Conservation (phyloP, 257 asterid species). For the Apocynum venetum region DNA sequence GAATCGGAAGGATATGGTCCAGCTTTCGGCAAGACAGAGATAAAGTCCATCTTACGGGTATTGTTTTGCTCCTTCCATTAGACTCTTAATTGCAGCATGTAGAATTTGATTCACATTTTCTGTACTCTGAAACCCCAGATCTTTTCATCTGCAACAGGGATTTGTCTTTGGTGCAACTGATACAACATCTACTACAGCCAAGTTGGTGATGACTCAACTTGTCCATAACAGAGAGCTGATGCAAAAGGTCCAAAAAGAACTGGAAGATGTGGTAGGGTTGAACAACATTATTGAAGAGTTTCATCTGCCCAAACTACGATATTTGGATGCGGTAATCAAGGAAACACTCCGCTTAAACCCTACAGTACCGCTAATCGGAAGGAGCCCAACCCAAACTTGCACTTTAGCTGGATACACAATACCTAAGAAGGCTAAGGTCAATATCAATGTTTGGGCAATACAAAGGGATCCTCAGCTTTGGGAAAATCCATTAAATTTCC, state of each 20-base stretch:
- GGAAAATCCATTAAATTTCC: slow-evolving; percentile 39
- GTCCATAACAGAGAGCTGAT: slow-evolving; percentile 13
- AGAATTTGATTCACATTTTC: no score
- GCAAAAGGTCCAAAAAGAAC: slow-evolving; percentile 31
- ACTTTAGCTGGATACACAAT: slow-evolving; percentile 29
- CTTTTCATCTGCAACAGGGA: slow-evolving; percentile 19
- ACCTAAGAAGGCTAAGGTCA: slow-evolving; percentile 28
- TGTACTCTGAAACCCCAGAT: not conserved
- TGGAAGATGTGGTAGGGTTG: slow-evolving; percentile 29
- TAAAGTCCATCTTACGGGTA: slow-evolving; percentile 35
- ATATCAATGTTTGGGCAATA: slow-evolving; percentile 31
- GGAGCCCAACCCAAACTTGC: slow-evolving; percentile 20
- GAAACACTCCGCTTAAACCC: slow-evolving; percentile 42
- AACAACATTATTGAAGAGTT: slow-evolving; percentile 35
- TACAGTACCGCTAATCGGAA: slow-evolving; percentile 32
- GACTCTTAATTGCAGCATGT: no score
- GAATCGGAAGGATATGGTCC: slow-evolving; percentile 12
- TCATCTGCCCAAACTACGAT: slow-evolving; percentile 30
- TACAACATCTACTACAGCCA: slow-evolving; percentile 29
- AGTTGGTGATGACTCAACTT: slow-evolving; percentile 37
- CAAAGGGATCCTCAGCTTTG: slow-evolving; percentile 38
- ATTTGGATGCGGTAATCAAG: slow-evolving; percentile 34
- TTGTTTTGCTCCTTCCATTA: not conserved
- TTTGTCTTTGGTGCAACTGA: slow-evolving; percentile 36
- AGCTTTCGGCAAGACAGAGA: slow-evolving; percentile 12